Evolutionary conservation across 2,329 filamentous ascomycete species (phyloP), one percentile per base, ranked within the genome.

Genomic region (Gyromitra esculenta): DNA sequence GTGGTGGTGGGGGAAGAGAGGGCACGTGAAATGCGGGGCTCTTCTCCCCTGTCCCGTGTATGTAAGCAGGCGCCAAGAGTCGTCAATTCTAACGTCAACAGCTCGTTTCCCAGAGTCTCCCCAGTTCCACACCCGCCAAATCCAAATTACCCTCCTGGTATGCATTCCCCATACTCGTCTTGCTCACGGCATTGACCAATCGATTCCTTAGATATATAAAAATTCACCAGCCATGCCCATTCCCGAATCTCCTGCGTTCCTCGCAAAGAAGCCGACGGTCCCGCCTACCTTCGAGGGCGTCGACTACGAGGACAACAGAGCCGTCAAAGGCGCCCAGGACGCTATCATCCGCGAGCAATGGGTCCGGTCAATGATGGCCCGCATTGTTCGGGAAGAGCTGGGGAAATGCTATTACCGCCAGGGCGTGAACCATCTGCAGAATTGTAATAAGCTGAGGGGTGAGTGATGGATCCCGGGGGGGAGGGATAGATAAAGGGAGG

Each of bases 281-380:
- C 87, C 92, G 78, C 91, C 92, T 45, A 94, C 91, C 76, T 96
- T 96, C 84, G 92, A 94, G 82, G 92, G 92, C 80, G 92, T 96
- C 83, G 91, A 95, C 86, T 96, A 91, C 86, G 91, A 94, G 80
- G 91, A 96, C 86, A 93, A 90, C 83, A 89, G 89, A 83, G 89
- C 89, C 81, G 87, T 96, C 83, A 96, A 95, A 87, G 90, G 90
- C 77, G 92, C 92, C 69, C 92, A 95, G 83, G 92, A 96, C 83
- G 88, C 92, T 79, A 88, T 96, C 73, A 89, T 96, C 81, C 88
- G 92, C 79, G 92, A 96, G 86, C 92, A 96, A 86, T 96, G 93
- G 93, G 92, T 96, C 76, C 90, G 89, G 83, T 90, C 91, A 83
- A 96, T 96, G 92, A 96, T 94, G 92, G 91, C 91, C 74, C 88